These are phyloP conservation scores for Candolleomyces eurysporus DNA, from an alignment of 768 basidiomycete species.

Conservation along the genomic window DNA sequence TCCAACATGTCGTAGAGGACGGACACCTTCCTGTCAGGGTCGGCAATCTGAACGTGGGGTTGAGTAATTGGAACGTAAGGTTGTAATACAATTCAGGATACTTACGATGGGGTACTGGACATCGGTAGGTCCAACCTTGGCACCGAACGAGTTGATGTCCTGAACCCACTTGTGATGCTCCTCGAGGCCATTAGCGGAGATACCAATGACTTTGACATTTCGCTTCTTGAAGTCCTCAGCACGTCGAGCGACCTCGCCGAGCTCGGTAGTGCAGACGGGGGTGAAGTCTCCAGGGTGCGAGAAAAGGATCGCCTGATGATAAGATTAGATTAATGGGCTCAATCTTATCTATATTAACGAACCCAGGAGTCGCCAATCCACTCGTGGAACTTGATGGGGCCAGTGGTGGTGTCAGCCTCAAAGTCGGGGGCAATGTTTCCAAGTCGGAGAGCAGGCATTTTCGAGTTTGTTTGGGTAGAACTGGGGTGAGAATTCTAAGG, in stretches of 20 bases:
- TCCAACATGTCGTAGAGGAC: slow-evolving; percentile 95
- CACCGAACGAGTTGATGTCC: slow-evolving; percentile 83
- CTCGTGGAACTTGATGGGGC: slow-evolving; percentile 88
- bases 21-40: slow-evolving; percentile 82
- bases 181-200: slow-evolving; percentile 86
- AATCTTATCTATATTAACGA: slow-evolving; percentile 18
- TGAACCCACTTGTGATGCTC: slow-evolving; percentile 87
- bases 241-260: slow-evolving; percentile 92
- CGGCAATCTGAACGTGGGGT: slow-evolving; percentile 69
- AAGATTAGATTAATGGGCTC: slow-evolving; percentile 5
- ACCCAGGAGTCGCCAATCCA: slow-evolving; percentile 91
- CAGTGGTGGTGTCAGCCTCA: slow-evolving; percentile 83
- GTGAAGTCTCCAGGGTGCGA: slow-evolving; percentile 94
- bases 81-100: slow-evolving; percentile 6
- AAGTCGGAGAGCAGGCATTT: slow-evolving; percentile 65
- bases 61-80: slow-evolving; percentile 1
- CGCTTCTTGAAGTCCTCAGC: slow-evolving; percentile 81
- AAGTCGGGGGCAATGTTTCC: slow-evolving; percentile 91
- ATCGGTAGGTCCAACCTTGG: slow-evolving; percentile 63
- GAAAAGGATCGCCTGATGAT: slow-evolving; percentile 77
- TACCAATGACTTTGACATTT: slow-evolving; percentile 89
- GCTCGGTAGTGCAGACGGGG: slow-evolving; percentile 96
- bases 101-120: slow-evolving; percentile 91
- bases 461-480: slow-evolving; percentile 4
- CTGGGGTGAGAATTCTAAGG: not conserved